phyloP scores from a whole-genome alignment of 148 eudicot species.

The Spergularia bocconei region DNA sequence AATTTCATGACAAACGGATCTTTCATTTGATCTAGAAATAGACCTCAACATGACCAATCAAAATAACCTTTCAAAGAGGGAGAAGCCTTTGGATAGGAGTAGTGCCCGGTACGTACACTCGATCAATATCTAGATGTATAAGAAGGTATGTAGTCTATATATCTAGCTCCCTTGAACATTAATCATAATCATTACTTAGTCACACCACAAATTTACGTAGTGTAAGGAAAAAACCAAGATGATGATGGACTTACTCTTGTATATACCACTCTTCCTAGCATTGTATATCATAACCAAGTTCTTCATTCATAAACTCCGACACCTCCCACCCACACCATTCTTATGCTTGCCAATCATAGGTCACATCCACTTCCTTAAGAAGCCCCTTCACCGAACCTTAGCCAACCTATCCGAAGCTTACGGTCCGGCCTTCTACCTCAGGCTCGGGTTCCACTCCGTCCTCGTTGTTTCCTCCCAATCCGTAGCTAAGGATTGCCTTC shows the following conservation, averaged over 20 bases:
- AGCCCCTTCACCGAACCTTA: conserved; percentile 24
- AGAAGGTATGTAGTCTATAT: too few species aligned
- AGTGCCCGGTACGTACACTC: too few species aligned
- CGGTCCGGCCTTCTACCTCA: conserved; percentile 17
- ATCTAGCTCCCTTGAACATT: too few species aligned
- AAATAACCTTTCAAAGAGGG: too few species aligned
- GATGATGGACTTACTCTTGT: conserved; percentile 4
- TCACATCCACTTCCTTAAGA: conserved; percentile 22
- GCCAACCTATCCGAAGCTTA: conserved; percentile 8
- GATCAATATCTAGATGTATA: too few species aligned
- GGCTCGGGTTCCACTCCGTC: background rate
- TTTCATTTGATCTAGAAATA: too few species aligned
- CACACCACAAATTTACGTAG: too few species aligned
- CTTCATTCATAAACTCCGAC: background rate
- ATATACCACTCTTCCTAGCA: conserved; percentile 10
- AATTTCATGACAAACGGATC: too few species aligned
- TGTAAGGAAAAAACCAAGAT: too few species aligned
- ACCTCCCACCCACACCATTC: conserved; percentile 20
- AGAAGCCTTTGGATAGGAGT: too few species aligned
- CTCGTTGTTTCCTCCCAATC: conserved; percentile 11
- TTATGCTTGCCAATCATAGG: conserved; percentile 17
- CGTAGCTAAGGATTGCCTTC: conserved; percentile 1
- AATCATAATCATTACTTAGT: too few species aligned
- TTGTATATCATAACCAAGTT: background rate
- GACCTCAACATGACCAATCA: too few species aligned